Percentiles rank a stretch among this genome's conserved stretches.
Evolutionary conservation across 345 rosid genomes (phyloP).

Genomic region (Turnera subulata): DNA sequence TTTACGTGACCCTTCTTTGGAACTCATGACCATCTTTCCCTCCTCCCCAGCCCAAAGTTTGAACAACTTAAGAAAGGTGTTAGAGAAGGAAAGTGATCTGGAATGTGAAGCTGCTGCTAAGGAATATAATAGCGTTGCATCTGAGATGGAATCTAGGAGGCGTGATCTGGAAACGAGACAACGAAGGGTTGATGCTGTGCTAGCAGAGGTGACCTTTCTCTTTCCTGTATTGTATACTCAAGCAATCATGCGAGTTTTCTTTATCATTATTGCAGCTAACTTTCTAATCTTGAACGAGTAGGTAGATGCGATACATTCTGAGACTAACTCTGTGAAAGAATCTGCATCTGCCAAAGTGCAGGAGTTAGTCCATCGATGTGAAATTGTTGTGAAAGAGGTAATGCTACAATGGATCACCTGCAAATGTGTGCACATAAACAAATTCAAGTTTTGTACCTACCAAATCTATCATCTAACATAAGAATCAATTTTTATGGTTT

Average conservation of each 20-base stretch:
- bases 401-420: neutral
- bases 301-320: slow-evolving; percentile 64
- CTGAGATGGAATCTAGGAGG: slow-evolving; percentile 59
- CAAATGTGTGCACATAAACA: neutral
- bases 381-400: slow-evolving; percentile 74
- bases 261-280: neutral
- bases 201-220: slow-evolving; percentile 52
- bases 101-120: slow-evolving; percentile 50
- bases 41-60: slow-evolving; percentile 52
- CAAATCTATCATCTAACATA: neutral
- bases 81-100: slow-evolving; percentile 55
- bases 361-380: slow-evolving; percentile 45
- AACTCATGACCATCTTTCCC: slow-evolving; percentile 2
- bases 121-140: slow-evolving; percentile 44
- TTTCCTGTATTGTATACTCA: slow-evolving; percentile 2
- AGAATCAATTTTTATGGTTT: neutral
- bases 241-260: neutral
- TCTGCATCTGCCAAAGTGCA: slow-evolving; percentile 56
- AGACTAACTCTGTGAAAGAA: slow-evolving; percentile 52
- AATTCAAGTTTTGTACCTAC: neutral
- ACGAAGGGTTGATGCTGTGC: slow-evolving; percentile 60
- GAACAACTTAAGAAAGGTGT: slow-evolving; percentile 43
- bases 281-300: slow-evolving; percentile 22
- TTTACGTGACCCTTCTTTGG: slow-evolving; percentile 5
- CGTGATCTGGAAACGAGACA: slow-evolving; percentile 66